Evolutionary conservation across 805 yeast genomes (phyloP).

Genomic region (Candida jianshihensis): DNA sequence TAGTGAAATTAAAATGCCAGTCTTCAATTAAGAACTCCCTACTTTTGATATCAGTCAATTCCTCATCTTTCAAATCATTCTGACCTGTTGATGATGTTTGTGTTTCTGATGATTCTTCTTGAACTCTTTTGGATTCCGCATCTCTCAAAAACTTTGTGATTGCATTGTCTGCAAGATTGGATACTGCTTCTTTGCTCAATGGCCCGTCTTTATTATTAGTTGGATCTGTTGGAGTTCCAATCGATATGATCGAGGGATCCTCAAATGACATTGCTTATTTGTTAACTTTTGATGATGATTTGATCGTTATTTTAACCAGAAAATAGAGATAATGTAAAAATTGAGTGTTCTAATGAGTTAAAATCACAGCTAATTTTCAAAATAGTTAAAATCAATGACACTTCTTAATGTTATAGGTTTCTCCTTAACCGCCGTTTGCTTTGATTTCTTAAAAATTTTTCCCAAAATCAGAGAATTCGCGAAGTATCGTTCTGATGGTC

Average conservation of each 20-base stretch:
- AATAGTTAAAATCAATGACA: too few relatives aligned
- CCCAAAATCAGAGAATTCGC: too few relatives aligned
- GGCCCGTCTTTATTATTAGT: not conserved
- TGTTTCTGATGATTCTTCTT: not conserved
- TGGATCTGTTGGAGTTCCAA: slow-evolving; percentile 3
- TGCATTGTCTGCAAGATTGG: slow-evolving; percentile 13
- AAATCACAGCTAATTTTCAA: too few relatives aligned
- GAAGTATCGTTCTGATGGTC: too few relatives aligned
- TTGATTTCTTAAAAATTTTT: too few relatives aligned
- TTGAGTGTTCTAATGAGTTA: too few relatives aligned
- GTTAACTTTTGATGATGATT: too few relatives aligned
- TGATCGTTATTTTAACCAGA: too few relatives aligned
- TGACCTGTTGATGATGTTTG: not conserved
- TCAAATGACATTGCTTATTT: too few relatives aligned
- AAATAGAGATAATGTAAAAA: too few relatives aligned
- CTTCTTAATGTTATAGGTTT: too few relatives aligned
- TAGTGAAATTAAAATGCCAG: slow-evolving; percentile 12
- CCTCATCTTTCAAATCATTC: slow-evolving; percentile 5
- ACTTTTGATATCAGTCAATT: slow-evolving; percentile 7
- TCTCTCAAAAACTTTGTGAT: slow-evolving; percentile 19
- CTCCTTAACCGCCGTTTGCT: too few relatives aligned
- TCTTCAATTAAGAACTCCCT: slow-evolving; percentile 15
- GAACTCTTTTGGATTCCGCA: slow-evolving; percentile 7
- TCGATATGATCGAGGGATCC: slow-evolving; percentile 17
- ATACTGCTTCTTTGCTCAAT: not conserved